Evolutionary conservation across 257 asterid species (phyloP), one percentile per base, ranked within the genome.

Genomic region (Thymus mandschuricus): DNA sequence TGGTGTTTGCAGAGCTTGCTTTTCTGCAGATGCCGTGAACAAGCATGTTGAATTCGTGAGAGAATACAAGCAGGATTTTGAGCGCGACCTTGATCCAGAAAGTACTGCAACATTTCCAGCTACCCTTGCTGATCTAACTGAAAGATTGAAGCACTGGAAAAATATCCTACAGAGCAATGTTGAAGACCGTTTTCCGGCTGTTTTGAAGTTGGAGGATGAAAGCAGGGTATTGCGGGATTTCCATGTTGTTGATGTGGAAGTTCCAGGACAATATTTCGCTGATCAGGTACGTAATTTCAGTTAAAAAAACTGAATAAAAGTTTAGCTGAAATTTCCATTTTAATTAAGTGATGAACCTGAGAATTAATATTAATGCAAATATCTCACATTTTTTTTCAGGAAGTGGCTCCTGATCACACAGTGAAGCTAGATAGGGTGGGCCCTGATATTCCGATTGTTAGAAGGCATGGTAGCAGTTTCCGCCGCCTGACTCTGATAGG

Each of bases 391-490:
- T 56, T 59, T 72, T 70, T 44, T 56, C 84, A 95, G 99, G 99
- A 95, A 85, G 96, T 95, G 55, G 89, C 98, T 61, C 99, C 98
- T 56, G 98, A 95, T 82, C 99, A 95, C 83, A 92, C 98, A 1
- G 91, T 95, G 76, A 95, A 95, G 95, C 81, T 95, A 60, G 98
- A 95, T 79, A 87, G 99, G 73, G 98, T 92, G 71, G 98, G 94
- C 76, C 88, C 99, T 64, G 99, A 92, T 72, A 83, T 95, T 75
- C 99, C 98, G 11, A 92, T 90, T 68, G 99, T 95, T 72, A 84
- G 99, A 77, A 89, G 99, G 83, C 99, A 95, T 72, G 98, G 98
- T 31, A 92, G 99, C 94, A 95, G 99, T 81, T 92, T 95, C 86
- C 86, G 98, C 61, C 96, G 99, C 52, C 81, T 95, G 88, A 89